Evolutionary conservation across 208 protist genomes (phyloP).

Genomic region (Leishmania major): DNA sequence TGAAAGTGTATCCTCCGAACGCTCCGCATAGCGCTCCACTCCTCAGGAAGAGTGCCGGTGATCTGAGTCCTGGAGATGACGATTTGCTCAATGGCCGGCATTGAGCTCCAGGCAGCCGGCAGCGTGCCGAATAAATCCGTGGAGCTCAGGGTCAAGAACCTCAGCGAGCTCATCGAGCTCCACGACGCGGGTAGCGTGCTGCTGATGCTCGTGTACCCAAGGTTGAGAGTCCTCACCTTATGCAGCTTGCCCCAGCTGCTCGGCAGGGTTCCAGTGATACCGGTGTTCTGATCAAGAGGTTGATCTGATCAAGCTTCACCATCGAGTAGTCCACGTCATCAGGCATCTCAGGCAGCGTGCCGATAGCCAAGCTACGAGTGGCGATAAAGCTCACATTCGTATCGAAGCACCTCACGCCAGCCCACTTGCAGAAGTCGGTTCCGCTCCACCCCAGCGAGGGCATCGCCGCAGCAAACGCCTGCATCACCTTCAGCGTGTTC

Average conservation of each 20-base stretch:
- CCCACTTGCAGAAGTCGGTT: neutral
- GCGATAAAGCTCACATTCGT: neutral
- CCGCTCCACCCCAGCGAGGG: constrained; percentile 5
- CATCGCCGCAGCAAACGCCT: constrained; percentile 3
- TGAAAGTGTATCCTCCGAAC: neutral
- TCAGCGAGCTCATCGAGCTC: neutral
- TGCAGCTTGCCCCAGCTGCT: neutral
- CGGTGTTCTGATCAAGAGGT: neutral
- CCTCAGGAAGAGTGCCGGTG: neutral
- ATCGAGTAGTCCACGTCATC: constrained; percentile 10
- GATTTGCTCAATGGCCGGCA: neutral
- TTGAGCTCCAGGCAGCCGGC: constrained; percentile 1
- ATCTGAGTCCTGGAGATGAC: neutral
- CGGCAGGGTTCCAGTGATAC: constrained; percentile 2
- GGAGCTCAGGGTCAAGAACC: neutral
- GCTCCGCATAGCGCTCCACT: neutral
- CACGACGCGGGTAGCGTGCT: constrained; percentile 3
- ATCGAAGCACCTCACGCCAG: neutral
- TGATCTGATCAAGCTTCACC: neutral
- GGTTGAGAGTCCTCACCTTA: neutral
- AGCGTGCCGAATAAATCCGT: constrained; percentile 1
- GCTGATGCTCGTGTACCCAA: neutral
- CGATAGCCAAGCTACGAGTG: neutral
- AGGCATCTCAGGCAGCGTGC: constrained; percentile 12
- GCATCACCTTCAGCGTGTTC: constrained; percentile 10